These are phyloP conservation scores for Fusarium setosum DNA, from an alignment of 2,329 filamentous ascomycete species.

Conservation along the genomic window DNA sequence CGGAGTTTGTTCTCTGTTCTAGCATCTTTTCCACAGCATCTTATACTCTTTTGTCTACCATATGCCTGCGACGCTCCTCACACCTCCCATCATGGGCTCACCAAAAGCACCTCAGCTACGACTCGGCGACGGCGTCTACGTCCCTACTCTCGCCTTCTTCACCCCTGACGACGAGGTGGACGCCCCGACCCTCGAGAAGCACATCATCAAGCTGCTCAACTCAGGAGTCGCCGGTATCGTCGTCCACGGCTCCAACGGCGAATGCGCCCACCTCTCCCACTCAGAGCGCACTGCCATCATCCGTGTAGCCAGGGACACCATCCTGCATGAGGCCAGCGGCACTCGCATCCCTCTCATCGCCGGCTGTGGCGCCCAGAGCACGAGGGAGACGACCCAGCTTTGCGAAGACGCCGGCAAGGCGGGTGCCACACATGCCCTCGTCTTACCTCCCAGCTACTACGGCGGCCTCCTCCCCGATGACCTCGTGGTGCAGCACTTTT, in stretches of 20 bases:
- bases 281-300: slow-evolving; percentile 76
- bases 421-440: slow-evolving; percentile 81
- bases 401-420: slow-evolving; percentile 76
- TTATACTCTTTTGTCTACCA: background rate
- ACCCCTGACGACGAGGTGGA: slow-evolving; percentile 49
- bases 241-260: slow-evolving; percentile 85
- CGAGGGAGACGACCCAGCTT: slow-evolving; percentile 77
- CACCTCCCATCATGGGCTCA: slow-evolving; percentile 39
- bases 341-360: slow-evolving; percentile 68
- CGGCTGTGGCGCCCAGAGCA: slow-evolving; percentile 80
- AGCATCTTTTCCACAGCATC: background rate
- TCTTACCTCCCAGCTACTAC: slow-evolving; percentile 84
- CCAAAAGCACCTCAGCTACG: slow-evolving; percentile 41
- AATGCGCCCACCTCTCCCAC: slow-evolving; percentile 82
- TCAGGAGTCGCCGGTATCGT: slow-evolving; percentile 80
- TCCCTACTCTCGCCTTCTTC: slow-evolving; percentile 53
- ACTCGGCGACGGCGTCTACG: slow-evolving; percentile 49
- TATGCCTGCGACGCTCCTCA: slow-evolving; percentile 41
- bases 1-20: slow-evolving; percentile 1
- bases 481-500: slow-evolving; percentile 67
- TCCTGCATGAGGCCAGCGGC: slow-evolving; percentile 39
- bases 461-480: slow-evolving; percentile 70
- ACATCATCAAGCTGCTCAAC: slow-evolving; percentile 61
- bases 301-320: slow-evolving; percentile 60
- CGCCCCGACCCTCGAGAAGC: slow-evolving; percentile 45